Percentiles rank a stretch among this genome's conserved stretches.
phyloP scores from a whole-genome alignment of 768 basidiomycete species.

The Amanita rubescens region DNA sequence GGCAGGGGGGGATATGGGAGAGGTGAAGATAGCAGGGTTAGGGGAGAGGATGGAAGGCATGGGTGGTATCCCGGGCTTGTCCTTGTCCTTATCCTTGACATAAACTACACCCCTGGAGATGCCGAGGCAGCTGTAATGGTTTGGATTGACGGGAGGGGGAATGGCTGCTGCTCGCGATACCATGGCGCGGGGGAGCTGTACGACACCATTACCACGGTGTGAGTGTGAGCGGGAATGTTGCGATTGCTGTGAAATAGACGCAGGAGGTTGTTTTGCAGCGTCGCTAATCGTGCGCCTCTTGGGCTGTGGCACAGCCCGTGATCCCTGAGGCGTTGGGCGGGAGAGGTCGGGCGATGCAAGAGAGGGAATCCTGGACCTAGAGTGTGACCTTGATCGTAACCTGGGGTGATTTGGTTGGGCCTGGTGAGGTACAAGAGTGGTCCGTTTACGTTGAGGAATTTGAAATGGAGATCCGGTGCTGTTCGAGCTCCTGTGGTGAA shows the following conservation, averaged over 20 bases:
- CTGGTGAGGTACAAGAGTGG: no score
- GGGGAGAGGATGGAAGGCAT: no score
- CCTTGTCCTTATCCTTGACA: not conserved
- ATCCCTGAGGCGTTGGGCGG: not conserved
- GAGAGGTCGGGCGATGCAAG: not conserved
- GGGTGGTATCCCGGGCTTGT: not conserved
- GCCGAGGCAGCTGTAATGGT: not conserved
- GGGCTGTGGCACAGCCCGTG: not conserved
- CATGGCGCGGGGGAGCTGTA: conserved; percentile 2
- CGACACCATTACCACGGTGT: not conserved
- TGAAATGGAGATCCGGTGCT: no score
- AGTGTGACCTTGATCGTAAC: not conserved
- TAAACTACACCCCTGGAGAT: not conserved
- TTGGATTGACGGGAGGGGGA: not conserved
- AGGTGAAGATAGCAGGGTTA: not conserved
- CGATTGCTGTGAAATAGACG: not conserved
- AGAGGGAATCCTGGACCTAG: not conserved
- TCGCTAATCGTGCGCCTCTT: not conserved
- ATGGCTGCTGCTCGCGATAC: not conserved
- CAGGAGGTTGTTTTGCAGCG: no score
- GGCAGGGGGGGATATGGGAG: not conserved
- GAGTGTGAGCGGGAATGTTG: not conserved
- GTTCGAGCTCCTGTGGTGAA: no score
- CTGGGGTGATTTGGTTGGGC: not conserved
- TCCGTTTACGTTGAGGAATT: no score